Percentiles rank a stretch among this genome's conserved stretches.
phyloP scores from a whole-genome alignment of 768 basidiomycete genomes.

The Stropharia rugosoannulata region DNA sequence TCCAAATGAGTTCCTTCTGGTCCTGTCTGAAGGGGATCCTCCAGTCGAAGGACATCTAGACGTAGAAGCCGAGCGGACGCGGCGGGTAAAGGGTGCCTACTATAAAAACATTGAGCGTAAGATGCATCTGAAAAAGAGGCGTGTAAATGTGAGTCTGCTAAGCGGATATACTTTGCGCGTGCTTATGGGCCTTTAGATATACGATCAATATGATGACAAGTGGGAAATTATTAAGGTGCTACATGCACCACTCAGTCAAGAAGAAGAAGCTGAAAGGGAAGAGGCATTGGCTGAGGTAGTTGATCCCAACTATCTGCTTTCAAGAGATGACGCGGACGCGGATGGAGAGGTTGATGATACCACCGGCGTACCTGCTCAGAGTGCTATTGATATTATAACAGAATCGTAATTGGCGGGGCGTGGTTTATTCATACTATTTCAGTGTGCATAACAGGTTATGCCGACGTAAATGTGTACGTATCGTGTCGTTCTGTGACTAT shows the following conservation, averaged over 20 bases:
- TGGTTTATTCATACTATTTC: background rate
- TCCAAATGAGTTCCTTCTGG: constrained; percentile 79
- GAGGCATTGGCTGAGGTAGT: constrained; percentile 76
- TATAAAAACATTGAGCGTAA: constrained; percentile 90
- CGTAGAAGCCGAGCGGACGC: constrained; percentile 22
- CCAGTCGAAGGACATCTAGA: constrained; percentile 30
- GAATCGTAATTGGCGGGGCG: background rate
- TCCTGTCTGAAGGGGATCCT: constrained; percentile 62
- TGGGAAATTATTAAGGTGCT: constrained; percentile 79
- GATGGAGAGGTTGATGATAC: constrained; percentile 56
- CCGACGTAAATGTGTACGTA: no score
- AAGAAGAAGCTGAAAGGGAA: constrained; percentile 77
- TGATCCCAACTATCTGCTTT: constrained; percentile 63
- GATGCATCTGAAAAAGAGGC: constrained; percentile 84
- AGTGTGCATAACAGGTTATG: no score
- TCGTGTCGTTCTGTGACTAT: no score
- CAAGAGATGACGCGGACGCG: constrained; percentile 58
- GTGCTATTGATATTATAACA: constrained; percentile 13
- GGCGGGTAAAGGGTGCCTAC: constrained; percentile 67
- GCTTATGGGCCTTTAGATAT: constrained; percentile 37
- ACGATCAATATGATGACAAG: constrained; percentile 76
- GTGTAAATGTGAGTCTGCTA: constrained; percentile 60
- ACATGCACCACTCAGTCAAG: constrained; percentile 68
- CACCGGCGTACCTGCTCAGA: constrained; percentile 9
- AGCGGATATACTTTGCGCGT: background rate